phyloP scores from a whole-genome alignment of 805 yeast genomes.

The Starmerella floris region DNA sequence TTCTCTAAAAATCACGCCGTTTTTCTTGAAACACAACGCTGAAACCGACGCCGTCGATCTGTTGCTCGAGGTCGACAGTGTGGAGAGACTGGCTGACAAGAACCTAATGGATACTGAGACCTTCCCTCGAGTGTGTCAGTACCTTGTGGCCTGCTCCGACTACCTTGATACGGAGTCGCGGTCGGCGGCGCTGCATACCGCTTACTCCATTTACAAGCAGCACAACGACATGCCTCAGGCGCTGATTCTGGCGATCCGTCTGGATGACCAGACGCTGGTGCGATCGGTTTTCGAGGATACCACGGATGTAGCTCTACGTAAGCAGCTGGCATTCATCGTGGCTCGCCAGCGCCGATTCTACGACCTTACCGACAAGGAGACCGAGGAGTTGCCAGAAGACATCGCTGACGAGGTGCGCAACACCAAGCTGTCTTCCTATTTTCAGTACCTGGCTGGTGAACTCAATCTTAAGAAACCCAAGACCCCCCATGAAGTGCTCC shows the following conservation, averaged over 20 bases:
- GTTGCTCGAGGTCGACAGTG: conserved; percentile 73
- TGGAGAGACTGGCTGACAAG: conserved; percentile 59
- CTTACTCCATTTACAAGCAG: conserved; percentile 68
- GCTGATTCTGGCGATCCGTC: conserved; percentile 63
- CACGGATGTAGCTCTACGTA: conserved; percentile 56
- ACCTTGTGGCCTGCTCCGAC: conserved; percentile 94
- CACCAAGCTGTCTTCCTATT: conserved; percentile 63
- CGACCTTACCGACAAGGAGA: conserved; percentile 54
- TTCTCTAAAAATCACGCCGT: conserved; percentile 69
- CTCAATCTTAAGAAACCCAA: conserved; percentile 79
- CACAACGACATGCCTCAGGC: conserved; percentile 82
- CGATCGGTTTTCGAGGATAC: conserved; percentile 53
- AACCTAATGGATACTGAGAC: conserved; percentile 68
- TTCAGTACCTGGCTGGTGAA: conserved; percentile 67
- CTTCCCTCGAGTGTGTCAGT: conserved; percentile 77
- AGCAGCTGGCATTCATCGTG: conserved; percentile 81
- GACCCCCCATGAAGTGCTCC: conserved; percentile 89
- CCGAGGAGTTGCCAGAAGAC: conserved; percentile 27
- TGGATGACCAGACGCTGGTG: conserved; percentile 70
- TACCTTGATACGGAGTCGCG: conserved; percentile 92
- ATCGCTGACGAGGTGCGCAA: conserved; percentile 81
- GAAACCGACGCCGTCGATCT: conserved; percentile 98
- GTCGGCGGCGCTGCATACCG: conserved; percentile 69
- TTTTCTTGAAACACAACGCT: conserved; percentile 85
- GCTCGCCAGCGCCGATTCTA: conserved; percentile 78